Conservation (phyloP, 2,329 filamentous ascomycete genomes). For the Colletotrichum destructivum region DNA sequence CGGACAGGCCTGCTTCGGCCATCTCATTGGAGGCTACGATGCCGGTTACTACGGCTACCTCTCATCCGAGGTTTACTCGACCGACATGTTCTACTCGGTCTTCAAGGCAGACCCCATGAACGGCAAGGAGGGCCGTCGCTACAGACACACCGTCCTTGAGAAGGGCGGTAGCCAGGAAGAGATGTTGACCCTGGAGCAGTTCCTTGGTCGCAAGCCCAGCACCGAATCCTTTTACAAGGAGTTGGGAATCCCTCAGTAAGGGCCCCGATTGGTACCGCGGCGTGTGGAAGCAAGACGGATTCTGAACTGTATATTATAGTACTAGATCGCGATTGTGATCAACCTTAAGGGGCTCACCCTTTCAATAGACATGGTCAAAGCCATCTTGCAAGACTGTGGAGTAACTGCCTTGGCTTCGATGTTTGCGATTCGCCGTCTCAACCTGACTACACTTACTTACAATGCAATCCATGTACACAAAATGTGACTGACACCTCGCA, state of each 20-base stretch:
- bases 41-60: slow-evolving; percentile 86
- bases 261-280: neutral
- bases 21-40: slow-evolving; percentile 88
- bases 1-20: slow-evolving; percentile 85
- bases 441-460: neutral
- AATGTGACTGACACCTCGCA: no score
- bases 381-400: neutral
- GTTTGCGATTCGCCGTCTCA: no score
- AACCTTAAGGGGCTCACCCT: neutral
- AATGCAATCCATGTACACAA: no score
- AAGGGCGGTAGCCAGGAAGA: slow-evolving; percentile 85
- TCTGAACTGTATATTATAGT: slow-evolving; percentile 21
- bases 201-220: slow-evolving; percentile 82
- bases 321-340: slow-evolving; percentile 21
- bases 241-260: slow-evolving; percentile 64
- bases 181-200: slow-evolving; percentile 84
- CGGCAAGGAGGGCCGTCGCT: slow-evolving; percentile 78
- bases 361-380: neutral
- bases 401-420: neutral
- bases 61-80: slow-evolving; percentile 84
- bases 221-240: slow-evolving; percentile 87
- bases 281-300: neutral
- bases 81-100: slow-evolving; percentile 88
- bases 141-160: slow-evolving; percentile 84
- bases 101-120: slow-evolving; percentile 88